Base-by-base conservation (phyloP, 2,329 filamentous ascomycete species). In the Daldinia sp. region DNA sequence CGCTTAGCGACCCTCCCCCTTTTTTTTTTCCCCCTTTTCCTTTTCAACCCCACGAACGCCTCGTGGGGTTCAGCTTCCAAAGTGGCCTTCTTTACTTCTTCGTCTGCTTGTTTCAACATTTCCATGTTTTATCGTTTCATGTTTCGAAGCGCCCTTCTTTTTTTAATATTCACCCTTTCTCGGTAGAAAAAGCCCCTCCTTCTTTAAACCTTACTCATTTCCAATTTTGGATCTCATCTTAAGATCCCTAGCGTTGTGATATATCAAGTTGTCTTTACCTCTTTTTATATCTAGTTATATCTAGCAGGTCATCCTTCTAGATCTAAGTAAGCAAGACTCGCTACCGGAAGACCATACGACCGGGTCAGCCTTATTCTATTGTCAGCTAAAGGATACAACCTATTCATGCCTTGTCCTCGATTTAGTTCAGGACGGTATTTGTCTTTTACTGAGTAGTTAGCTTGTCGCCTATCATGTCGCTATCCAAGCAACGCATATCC, bases 401-500 rank as follows among this genome's bases (percentile, higher is more conserved):
- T 18, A 37, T 37, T 6, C 12, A 23, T 37, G 35, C 23, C 33
- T 46, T 62, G 53, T 26, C n/a, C n/a, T 33, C 61, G 35, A 30
- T 41, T 55, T 54, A 20, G 33, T 18, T 44, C 15, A 42, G 15
- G 4, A n/a, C 39, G 39, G 39, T 7, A 12, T 18, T 48, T 48
- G 44, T 48, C 20, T 18, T 48, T 48, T 15, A 15, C 20, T 28
- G 44, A 15, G 46, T 51, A 18, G 23, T 42, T 35, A 7, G 2
- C 15, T 35, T 51, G 54, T 53, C 51, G 35, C 65, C 39, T 72
- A 23, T 18, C 53, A 78, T 78, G 74, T 68, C 75, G 82, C 75
- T 82, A 42, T 81, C 86, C 74, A 90, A 88, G 79, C 80, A 83
- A 62, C 82, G 80, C 63, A 90, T 90, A 73, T 90, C 88, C 1